phyloP scores from a whole-genome alignment of 2,329 filamentous ascomycete species.

The Tolypocladium endophyticum region DNA sequence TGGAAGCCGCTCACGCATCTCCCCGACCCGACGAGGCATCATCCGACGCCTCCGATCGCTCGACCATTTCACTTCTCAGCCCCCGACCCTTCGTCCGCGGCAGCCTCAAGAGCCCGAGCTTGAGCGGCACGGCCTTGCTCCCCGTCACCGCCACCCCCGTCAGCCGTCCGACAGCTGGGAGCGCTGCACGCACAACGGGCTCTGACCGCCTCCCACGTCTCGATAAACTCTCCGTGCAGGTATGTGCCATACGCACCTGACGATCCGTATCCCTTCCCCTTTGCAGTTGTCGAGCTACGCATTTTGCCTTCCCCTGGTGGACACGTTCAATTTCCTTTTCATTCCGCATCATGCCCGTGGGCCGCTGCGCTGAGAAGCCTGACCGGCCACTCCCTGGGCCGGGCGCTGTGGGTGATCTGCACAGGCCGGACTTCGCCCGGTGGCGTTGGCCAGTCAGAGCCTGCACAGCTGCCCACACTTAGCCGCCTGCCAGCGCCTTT shows the following conservation, averaged over 20 bases:
- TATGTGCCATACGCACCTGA: not conserved
- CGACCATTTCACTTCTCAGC: not conserved
- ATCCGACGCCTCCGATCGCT: not conserved
- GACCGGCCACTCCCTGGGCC: not conserved
- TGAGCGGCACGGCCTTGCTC: not conserved
- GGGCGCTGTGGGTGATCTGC: not conserved
- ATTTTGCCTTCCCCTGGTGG: not conserved
- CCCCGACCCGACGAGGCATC: conserved; percentile 3
- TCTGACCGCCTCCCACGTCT: not conserved
- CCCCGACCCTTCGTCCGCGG: not conserved
- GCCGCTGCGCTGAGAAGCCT: not conserved
- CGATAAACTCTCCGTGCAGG: not conserved
- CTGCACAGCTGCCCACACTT: conserved; percentile 1
- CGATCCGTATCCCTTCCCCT: not conserved
- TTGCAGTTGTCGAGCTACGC: not conserved
- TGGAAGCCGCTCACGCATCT: conserved; percentile 1
- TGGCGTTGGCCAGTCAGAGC: conserved; percentile 6
- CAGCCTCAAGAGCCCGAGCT: not conserved
- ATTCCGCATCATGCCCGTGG: not conserved
- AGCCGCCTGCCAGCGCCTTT: not conserved
- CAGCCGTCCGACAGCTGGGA: conserved; percentile 1
- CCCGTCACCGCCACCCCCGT: conserved; percentile 2
- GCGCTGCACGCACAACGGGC: not conserved
- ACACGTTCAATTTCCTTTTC: not conserved
- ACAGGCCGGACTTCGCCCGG: conserved; percentile 8